Percentiles rank a stretch among this genome's conserved stretches.
These are phyloP conservation scores for Paramecium tetraurelia DNA, from an alignment of 73 alveolate genomes.

Conservation along the genomic window DNA sequence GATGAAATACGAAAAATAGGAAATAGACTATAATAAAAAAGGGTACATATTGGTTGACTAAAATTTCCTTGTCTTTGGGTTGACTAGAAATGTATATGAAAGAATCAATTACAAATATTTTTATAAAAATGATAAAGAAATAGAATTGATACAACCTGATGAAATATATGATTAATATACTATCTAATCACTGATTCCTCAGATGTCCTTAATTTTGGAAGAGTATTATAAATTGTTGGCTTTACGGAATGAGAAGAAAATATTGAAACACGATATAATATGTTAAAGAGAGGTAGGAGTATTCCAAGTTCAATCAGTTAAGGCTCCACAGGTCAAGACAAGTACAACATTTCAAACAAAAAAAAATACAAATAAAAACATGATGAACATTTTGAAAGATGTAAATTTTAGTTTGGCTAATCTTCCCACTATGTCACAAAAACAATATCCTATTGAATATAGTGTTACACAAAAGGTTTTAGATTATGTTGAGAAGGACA, in stretches of 20 bases:
- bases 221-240: neutral
- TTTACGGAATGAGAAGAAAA: neutral
- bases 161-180: neutral
- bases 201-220: neutral
- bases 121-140: neutral
- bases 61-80: neutral
- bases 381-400: neutral
- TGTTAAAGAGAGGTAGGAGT: neutral
- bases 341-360: neutral
- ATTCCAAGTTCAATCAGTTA: neutral
- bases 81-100: neutral
- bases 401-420: neutral
- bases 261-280: neutral
- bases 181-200: neutral
- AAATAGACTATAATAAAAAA: neutral
- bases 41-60: neutral
- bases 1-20: neutral
- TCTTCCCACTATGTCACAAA: neutral
- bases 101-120: neutral
- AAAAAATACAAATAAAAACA: neutral
- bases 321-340: neutral
- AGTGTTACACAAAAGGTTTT: neutral
- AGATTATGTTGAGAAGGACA: neutral
- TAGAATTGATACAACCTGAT: neutral
- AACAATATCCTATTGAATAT: neutral